These are phyloP conservation scores for Echeveria elegans DNA, from an alignment of 164 flowering plant species.

Conservation along the genomic window DNA sequence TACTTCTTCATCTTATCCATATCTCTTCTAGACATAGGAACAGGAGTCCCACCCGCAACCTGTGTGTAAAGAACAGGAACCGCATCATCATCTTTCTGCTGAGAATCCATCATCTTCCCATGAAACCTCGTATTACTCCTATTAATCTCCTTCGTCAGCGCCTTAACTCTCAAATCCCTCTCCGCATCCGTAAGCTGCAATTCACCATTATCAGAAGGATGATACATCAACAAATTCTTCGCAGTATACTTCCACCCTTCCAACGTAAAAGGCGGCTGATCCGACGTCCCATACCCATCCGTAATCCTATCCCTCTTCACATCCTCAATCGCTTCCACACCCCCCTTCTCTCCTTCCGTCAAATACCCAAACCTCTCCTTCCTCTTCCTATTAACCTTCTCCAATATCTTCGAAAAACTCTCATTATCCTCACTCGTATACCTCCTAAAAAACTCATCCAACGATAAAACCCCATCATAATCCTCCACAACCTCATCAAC, in stretches of 20 bases:
- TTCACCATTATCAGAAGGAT: constrained; percentile 66
- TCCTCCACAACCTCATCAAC: too few relatives aligned
- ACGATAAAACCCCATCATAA: too few relatives aligned
- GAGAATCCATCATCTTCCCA: constrained; percentile 53
- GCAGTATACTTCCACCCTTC: constrained; percentile 83
- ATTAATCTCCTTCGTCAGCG: constrained; percentile 62
- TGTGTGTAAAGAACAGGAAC: constrained; percentile 71
- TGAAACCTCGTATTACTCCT: constrained; percentile 56
- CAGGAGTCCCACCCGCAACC: too few relatives aligned
- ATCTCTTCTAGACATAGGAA: constrained; percentile 39
- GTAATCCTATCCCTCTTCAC: constrained; percentile 51
- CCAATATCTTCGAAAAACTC: constrained; percentile 68
- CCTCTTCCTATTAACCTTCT: constrained; percentile 82
- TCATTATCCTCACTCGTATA: too few relatives aligned
- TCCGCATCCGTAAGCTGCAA: too few relatives aligned
- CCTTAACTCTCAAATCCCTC: too few relatives aligned
- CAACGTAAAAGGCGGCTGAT: constrained; percentile 69
- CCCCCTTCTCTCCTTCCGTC: constrained; percentile 50
- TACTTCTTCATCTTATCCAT: constrained; percentile 62
- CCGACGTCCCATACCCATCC: constrained; percentile 88
- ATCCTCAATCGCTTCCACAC: constrained; percentile 25
- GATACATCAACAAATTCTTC: constrained; percentile 84
- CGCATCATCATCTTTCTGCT: constrained; percentile 57
- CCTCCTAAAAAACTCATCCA: constrained; percentile 68
- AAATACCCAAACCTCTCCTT: constrained; percentile 48